Evolutionary conservation across 2,329 filamentous ascomycete species (phyloP).

Genomic region (Rasamsonia emersonii): DNA sequence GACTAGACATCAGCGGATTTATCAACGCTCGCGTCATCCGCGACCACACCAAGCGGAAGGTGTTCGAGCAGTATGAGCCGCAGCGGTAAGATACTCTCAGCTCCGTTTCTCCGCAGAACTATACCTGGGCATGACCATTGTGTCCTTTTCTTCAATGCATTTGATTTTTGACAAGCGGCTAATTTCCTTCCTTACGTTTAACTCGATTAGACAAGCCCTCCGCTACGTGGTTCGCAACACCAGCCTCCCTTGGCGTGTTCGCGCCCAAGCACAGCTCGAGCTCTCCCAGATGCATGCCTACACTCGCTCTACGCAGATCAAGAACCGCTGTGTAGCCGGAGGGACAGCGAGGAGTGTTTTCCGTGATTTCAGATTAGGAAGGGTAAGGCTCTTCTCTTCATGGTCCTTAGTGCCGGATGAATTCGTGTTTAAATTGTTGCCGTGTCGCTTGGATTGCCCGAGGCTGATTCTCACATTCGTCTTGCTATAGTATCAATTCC

Average conservation of each 20-base stretch:
- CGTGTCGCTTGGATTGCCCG: background rate
- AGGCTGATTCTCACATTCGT: conserved; percentile 12
- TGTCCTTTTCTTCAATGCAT: background rate
- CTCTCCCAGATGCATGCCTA: conserved; percentile 94
- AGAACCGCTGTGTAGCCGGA: conserved; percentile 84
- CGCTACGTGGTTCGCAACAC: conserved; percentile 93
- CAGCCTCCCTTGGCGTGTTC: conserved; percentile 67
- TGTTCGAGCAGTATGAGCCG: conserved; percentile 76
- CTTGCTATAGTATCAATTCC: conserved; percentile 73
- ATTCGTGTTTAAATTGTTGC: no score
- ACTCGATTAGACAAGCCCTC: conserved; percentile 47
- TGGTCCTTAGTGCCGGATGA: background rate
- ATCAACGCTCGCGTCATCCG: conserved; percentile 80
- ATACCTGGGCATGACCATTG: background rate
- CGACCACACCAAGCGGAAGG: conserved; percentile 94
- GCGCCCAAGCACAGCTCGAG: conserved; percentile 88
- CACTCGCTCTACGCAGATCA: conserved; percentile 85
- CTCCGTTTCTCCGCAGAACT: background rate
- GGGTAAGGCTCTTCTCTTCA: conserved; percentile 53
- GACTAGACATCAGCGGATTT: conserved; percentile 80
- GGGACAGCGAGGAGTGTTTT: conserved; percentile 89
- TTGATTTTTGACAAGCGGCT: background rate
- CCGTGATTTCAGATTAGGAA: conserved; percentile 81
- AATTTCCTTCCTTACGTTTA: background rate
- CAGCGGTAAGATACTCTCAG: conserved; percentile 56